These are phyloP conservation scores for Flaveria floridana DNA, from an alignment of 140 eudicot species.

Conservation along the genomic window DNA sequence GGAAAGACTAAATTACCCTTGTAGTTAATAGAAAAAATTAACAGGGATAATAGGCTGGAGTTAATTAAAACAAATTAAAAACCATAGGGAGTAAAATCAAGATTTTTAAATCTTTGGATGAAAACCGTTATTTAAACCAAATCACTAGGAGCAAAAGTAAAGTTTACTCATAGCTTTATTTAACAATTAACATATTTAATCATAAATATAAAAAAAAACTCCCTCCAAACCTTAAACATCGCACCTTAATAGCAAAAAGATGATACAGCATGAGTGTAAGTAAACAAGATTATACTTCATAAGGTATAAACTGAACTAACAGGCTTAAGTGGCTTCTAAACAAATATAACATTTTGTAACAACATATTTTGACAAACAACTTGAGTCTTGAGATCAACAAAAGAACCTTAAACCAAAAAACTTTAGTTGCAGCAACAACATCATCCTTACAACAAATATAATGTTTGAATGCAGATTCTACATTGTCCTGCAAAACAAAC, in stretches of 20 bases:
- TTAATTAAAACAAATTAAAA: too few species aligned
- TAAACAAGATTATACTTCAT: neutral
- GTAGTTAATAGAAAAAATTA: too few species aligned
- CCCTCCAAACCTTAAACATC: neutral
- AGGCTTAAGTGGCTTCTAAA: neutral
- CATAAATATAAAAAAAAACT: too few species aligned
- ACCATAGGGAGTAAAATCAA: too few species aligned
- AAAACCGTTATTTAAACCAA: too few species aligned
- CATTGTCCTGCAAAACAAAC: slow-evolving; percentile 21
- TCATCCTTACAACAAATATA: neutral
- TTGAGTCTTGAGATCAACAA: neutral
- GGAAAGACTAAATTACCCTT: too few species aligned
- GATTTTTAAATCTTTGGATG: too few species aligned
- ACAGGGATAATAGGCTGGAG: too few species aligned
- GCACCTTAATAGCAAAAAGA: neutral
- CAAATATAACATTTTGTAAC: neutral
- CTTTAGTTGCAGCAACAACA: neutral
- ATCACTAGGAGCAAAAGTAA: too few species aligned
- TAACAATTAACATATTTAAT: too few species aligned
- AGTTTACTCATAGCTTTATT: too few species aligned
- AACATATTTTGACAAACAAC: slow-evolving; percentile 20
- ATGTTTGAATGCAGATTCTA: slow-evolving; percentile 18
- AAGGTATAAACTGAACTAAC: neutral
- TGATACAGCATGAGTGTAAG: neutral
- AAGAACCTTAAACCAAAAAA: neutral